Percentiles rank a stretch among this genome's conserved stretches.
Conservation (phyloP, 306 rosid species). For the Cicer judaicum region DNA sequence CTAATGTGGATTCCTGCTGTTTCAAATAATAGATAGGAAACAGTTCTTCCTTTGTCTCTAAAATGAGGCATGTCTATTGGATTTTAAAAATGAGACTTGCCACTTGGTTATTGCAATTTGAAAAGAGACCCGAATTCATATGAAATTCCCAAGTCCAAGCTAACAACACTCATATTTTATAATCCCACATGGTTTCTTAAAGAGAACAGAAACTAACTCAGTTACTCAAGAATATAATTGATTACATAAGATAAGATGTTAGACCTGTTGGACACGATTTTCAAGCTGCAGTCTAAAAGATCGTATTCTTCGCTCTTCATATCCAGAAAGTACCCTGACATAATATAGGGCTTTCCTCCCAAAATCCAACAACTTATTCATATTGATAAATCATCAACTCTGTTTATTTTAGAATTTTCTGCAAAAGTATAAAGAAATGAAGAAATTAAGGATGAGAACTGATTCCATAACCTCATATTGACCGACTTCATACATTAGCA, state of each 20-base stretch:
- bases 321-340: conserved; percentile 81
- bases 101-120: conserved; percentile 17
- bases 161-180: conserved; percentile 5
- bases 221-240: conserved; percentile 22
- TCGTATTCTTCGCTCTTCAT: conserved; percentile 87
- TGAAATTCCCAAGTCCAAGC: conserved; percentile 32
- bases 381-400: conserved; percentile 46
- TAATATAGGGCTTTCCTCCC: conserved; percentile 80
- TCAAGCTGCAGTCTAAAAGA: conserved; percentile 68
- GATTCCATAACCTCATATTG: conserved; percentile 17
- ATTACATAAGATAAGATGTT: conserved; percentile 17
- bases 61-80: conserved; percentile 6
- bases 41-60: conserved; percentile 7
- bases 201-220: conserved; percentile 8
- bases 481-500: conserved; percentile 8
- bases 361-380: conserved; percentile 53
- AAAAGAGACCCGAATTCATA: conserved; percentile 20
- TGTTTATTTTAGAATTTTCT: conserved; percentile 35
- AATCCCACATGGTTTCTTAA: conserved; percentile 13
- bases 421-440: conserved; percentile 34
- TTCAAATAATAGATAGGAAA: conserved; percentile 16
- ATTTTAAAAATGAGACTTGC: conserved; percentile 36
- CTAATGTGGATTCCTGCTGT: conserved; percentile 9
- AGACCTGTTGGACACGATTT: conserved; percentile 48
- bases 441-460: conserved; percentile 3